Percentiles rank a stretch among this genome's conserved stretches.
Conservation (phyloP, 257 asterid species). For the Nicotiana undulata region DNA sequence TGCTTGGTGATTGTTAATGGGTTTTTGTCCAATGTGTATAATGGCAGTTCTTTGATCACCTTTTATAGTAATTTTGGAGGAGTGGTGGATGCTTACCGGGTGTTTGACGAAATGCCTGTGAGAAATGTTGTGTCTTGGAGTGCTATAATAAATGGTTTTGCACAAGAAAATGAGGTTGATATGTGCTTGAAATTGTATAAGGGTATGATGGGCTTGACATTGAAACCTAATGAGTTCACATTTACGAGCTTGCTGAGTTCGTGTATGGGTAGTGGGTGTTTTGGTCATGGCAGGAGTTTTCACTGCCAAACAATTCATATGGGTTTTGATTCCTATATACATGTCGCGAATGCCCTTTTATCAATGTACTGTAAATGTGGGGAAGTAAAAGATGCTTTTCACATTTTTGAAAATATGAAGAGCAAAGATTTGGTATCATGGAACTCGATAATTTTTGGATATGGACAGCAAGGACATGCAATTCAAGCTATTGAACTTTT, state of each 20-base stretch:
- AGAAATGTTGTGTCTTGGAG: conserved; percentile 35
- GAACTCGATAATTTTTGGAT: conserved; percentile 35
- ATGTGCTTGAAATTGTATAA: conserved; percentile 19
- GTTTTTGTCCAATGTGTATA: conserved; percentile 21
- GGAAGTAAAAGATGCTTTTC: conserved; percentile 17
- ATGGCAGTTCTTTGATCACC: conserved; percentile 25
- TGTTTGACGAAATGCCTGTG: conserved; percentile 31
- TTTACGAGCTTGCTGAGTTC: conserved; percentile 21
- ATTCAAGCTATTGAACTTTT: conserved; percentile 24
- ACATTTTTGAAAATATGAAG: conserved; percentile 12
- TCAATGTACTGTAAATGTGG: conserved; percentile 37
- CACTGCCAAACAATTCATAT: conserved; percentile 23
- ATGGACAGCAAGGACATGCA: conserved; percentile 28
- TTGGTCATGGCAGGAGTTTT: conserved; percentile 24
- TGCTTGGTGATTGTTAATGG: conserved; percentile 20
- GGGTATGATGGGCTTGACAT: conserved; percentile 12
- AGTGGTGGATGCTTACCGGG: conserved; percentile 6
- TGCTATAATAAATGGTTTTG: conserved; percentile 23
- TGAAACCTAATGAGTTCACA: conserved; percentile 23
- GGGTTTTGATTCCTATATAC: conserved; percentile 17
- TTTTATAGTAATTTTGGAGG: conserved; percentile 18
- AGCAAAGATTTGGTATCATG: conserved; percentile 34
- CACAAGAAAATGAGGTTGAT: conserved; percentile 19
- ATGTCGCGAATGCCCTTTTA: conserved; percentile 22
- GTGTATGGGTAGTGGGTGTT: conserved; percentile 27